Evolutionary conservation across 345 rosid species (phyloP), one percentile per base, ranked within the genome.

Genomic region (Viola odorata): DNA sequence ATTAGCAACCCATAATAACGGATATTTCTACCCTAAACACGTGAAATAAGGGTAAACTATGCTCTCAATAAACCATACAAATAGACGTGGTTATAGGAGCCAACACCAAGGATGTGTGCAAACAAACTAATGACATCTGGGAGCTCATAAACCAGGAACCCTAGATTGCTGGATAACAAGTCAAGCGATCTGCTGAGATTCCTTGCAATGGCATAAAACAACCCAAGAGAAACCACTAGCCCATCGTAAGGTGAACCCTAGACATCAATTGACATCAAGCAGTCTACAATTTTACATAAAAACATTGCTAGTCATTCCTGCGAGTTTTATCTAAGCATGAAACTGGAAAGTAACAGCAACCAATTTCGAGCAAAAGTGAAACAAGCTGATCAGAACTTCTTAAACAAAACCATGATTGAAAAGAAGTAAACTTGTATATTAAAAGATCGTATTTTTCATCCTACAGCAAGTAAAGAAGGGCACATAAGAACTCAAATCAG

Each of bases 391-490:
- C 41, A 40, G 39, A 55, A 62, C 41, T 41, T 63, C 9, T 12
- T 45, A 11, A 56, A 15, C 62, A 32, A 45, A 58, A 39, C 58
- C 51, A 57, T 53, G 55, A 71, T 53, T 62, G 57, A 69, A 16
- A 49, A 23, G 38, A 42, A 36, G 12, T 4, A 45, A 64, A 5
- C 4, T 53, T 42, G 12, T 45, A 16, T 45, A n/a, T n/a, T n/a
- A n/a, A n/a, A n/a, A n/a, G n/a, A n/a, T n/a, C n/a, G n/a, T n/a
- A n/a, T n/a, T n/a, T n/a, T n/a, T n/a, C n/a, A n/a, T n/a, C n/a
- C n/a, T n/a, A 11, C 36, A 58, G 44, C 5, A 53, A 71, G 12
- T 53, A 45, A 70, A 8, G 1, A 23, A 42, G 37, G 53, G 44
- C 59, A 65, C 0, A 51, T 7, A 8, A 47, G 8, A 47, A 55